Percentiles rank a stretch among this genome's conserved stretches.
These are phyloP conservation scores for Plasmodium reichenowi DNA, from an alignment of 169 alveolate species.

Conservation along the genomic window DNA sequence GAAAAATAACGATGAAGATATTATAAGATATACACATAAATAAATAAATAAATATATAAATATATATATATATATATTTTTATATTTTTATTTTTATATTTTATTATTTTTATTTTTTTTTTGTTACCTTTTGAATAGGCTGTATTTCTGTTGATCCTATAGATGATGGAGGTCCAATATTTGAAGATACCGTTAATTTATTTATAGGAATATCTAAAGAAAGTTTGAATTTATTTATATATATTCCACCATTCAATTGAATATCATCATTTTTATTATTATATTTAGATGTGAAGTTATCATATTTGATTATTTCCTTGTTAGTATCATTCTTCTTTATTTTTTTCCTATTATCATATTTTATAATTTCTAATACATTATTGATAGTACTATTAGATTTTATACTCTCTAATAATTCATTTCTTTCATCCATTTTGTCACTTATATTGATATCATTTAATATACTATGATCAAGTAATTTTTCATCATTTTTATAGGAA, in stretches of 20 bases:
- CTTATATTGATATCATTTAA: not conserved
- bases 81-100: not conserved
- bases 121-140: conserved; percentile 7
- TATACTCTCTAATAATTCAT: not conserved
- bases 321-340: too few species aligned
- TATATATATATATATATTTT: not conserved
- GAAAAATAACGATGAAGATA: too few species aligned
- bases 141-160: not conserved
- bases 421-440: not conserved
- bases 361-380: too few species aligned
- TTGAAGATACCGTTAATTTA: too few species aligned
- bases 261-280: too few species aligned
- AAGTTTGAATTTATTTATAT: not conserved
- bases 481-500: not conserved
- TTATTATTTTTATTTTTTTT: not conserved
- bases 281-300: too few species aligned
- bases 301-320: too few species aligned
- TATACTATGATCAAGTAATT: not conserved
- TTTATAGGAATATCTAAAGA: not conserved
- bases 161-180: too few species aligned
- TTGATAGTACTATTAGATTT: too few species aligned
- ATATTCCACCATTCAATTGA: not conserved
- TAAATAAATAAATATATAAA: too few species aligned
- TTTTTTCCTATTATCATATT: too few species aligned
- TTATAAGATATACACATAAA: too few species aligned